phyloP scores from a whole-genome alignment of 768 basidiomycete genomes.

The Rhizopogon sp. region DNA sequence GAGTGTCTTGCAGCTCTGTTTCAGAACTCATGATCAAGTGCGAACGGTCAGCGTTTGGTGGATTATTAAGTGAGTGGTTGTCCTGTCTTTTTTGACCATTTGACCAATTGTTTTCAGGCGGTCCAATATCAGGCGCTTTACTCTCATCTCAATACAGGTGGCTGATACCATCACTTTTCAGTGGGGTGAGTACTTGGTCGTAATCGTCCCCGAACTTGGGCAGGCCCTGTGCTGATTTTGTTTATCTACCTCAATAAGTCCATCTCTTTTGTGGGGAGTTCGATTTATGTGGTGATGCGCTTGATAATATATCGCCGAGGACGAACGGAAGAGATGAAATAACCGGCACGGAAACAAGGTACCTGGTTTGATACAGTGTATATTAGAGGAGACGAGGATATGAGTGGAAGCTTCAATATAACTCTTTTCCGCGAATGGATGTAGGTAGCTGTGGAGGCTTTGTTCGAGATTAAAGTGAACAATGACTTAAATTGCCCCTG shows the following conservation, averaged over 20 bases:
- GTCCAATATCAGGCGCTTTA: constrained; percentile 56
- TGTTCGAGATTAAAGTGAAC: too few species aligned
- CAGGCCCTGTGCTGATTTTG: not conserved
- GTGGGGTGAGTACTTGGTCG: constrained; percentile 28
- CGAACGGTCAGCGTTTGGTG: constrained; percentile 15
- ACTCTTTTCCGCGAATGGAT: too few species aligned
- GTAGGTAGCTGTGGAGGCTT: too few species aligned
- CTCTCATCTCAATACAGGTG: constrained; percentile 45
- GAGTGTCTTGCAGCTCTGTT: constrained; percentile 3
- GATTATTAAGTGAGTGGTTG: constrained; percentile 11
- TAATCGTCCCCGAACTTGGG: not conserved
- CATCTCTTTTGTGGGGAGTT: not conserved
- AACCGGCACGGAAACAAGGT: too few species aligned
- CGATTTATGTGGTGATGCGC: not conserved
- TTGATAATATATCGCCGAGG: not conserved
- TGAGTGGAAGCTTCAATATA: too few species aligned
- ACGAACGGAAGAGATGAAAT: not conserved
- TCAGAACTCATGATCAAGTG: too few species aligned
- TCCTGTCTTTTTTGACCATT: not conserved
- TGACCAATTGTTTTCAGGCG: constrained; percentile 36
- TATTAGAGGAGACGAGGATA: too few species aligned
- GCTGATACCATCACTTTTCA: constrained; percentile 54
- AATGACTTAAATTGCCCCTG: too few species aligned
- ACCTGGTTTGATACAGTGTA: too few species aligned
- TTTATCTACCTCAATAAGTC: not conserved